Evolutionary conservation across 768 basidiomycete species (phyloP).

Genomic region (Tubosaeta sp.): DNA sequence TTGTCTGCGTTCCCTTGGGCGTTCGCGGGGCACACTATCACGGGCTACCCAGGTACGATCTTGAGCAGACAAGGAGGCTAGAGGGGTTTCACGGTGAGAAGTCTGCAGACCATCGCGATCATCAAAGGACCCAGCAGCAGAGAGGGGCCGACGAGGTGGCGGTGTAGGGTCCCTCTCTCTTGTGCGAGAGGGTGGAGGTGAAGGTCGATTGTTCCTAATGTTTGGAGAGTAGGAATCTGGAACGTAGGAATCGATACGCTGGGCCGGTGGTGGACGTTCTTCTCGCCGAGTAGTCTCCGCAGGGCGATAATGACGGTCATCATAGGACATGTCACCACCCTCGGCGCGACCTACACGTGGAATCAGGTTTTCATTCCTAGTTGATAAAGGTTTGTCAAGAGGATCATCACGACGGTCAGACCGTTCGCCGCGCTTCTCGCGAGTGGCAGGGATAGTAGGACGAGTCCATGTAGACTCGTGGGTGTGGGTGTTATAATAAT

Average conservation of each 20-base stretch:
- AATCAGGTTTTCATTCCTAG: constrained; percentile 20
- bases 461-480: constrained; percentile 55
- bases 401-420: constrained; percentile 25
- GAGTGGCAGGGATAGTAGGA: constrained; percentile 36
- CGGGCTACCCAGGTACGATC: constrained; percentile 25
- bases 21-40: constrained; percentile 11
- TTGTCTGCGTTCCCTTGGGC: constrained; percentile 23
- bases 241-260: constrained; percentile 24
- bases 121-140: constrained; percentile 18
- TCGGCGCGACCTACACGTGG: constrained; percentile 31
- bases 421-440: constrained; percentile 22
- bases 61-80: constrained; percentile 14
- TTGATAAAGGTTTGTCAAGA: constrained; percentile 23
- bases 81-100: constrained; percentile 19
- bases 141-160: constrained; percentile 21
- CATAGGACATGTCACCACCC: constrained; percentile 40
- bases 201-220: constrained; percentile 18
- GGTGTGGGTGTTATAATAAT: constrained; percentile 58
- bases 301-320: constrained; percentile 67
- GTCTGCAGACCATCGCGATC: constrained; percentile 18
- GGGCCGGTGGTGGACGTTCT: constrained; percentile 22
- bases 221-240: constrained; percentile 27
- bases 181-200: constrained; percentile 20
- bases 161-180: constrained; percentile 23
- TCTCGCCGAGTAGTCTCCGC: constrained; percentile 28